Percentiles rank a stretch among this genome's conserved stretches.
Conservation (phyloP, 2,329 filamentous ascomycete species). For the Alternaria tenuissima region DNA sequence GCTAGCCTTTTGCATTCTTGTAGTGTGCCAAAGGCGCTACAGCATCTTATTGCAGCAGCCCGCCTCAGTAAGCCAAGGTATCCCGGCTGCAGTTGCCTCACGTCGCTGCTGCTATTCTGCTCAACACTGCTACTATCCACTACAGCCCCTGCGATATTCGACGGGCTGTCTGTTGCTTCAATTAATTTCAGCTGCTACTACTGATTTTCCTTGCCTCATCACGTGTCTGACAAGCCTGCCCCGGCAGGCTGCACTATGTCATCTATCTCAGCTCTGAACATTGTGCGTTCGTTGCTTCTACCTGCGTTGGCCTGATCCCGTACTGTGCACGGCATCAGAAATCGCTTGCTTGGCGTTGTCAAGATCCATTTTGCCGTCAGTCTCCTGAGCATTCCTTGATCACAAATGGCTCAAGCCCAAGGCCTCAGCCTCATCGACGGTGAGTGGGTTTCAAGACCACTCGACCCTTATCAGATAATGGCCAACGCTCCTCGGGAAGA, state of each 20-base stretch:
- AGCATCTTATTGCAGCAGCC: constrained; percentile 2
- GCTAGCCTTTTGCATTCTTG: neutral
- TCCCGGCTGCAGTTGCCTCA: constrained; percentile 18
- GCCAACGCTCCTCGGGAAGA: constrained; percentile 42
- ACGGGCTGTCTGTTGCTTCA: constrained; percentile 17
- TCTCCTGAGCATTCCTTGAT: constrained; percentile 1
- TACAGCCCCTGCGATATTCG: constrained; percentile 21
- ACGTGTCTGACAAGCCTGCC: constrained; percentile 21
- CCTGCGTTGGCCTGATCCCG: constrained; percentile 14
- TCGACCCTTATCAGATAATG: constrained; percentile 55
- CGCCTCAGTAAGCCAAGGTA: constrained; percentile 15
- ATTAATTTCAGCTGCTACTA: constrained; percentile 17
- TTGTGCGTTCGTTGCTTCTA: constrained; percentile 14
- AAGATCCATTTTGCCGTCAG: constrained; percentile 2
- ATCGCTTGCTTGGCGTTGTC: constrained; percentile 11
- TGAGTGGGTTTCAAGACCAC: constrained; percentile 46
- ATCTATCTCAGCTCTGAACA: constrained; percentile 11
- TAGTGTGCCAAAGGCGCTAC: neutral
- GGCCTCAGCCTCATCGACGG: constrained; percentile 39
- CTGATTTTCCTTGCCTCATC: constrained; percentile 14
- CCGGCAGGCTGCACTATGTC: constrained; percentile 30
- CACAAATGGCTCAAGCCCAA: constrained; percentile 42
- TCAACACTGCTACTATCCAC: constrained; percentile 15
- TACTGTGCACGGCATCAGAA: constrained; percentile 10
- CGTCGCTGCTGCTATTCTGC: constrained; percentile 19